Base-by-base conservation (phyloP, 768 basidiomycete genomes). In the Russula ochroleuca region DNA sequence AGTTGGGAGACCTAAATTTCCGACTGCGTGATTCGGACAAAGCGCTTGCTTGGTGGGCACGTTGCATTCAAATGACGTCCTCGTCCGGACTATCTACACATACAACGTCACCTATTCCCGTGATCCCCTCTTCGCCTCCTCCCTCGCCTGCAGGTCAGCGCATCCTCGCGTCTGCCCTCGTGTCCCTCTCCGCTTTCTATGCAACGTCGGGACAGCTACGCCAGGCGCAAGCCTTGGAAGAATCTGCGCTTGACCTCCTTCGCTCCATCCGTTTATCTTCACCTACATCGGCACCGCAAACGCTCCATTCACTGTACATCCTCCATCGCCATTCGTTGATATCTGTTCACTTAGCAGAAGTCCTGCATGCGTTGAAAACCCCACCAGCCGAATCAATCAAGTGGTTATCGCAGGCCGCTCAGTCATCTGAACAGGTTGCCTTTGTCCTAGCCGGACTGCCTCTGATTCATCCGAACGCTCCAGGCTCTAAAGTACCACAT, bases 241-340 rank as follows among this genome's bases (percentile, higher is more conserved):
- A 87, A 71, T 73, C 76, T 0, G 75, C 84, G 1, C 78, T 91
- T 25, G 68, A 73, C 25, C 74, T 87, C 49, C 75, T 90, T 61
- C 80, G 83, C 51, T 78, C 79, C 38, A 80, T 86, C 57, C 78
- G 70, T 10, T 76, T 78, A 7, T 69, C 78, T 5, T 70, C 78
- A 5, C 68, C 78, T 5, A 72, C 79, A 28, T 78, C 87, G 11
- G 78, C 83, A 11, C 80, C 86, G 7, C 81, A 87, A 59, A 77
- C 79, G 6, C 78, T 92, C 43, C 90, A 91, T 71, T 74, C 78
- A 0, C 73, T 88, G 7, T 88, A 82, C 67, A 74, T 91, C 48
- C 79, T 88, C 33, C 89, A 92, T 64, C 85, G 88, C 45, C 83
- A 87, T 17, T 83, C 90, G n/a, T 75, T 92, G 13, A 74, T 92